Base-by-base conservation (phyloP, 441 rosid genomes). In the Adansonia gregorii region DNA sequence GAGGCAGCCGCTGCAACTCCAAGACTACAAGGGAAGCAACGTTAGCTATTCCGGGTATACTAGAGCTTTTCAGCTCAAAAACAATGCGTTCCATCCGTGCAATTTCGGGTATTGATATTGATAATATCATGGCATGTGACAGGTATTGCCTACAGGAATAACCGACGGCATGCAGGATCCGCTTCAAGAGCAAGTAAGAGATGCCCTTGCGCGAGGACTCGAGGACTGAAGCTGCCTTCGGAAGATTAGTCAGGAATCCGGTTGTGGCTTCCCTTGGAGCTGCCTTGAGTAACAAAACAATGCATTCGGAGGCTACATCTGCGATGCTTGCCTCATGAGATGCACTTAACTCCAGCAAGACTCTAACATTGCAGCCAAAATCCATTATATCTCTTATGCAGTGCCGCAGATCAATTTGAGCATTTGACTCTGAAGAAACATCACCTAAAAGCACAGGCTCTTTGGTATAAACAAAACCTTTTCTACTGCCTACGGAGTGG, bases 201-300 rank as follows among this genome's bases (percentile, higher is more conserved):
- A 31, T 73, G 56, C 83, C 84, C 82, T 75, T 89, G 41, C 72
- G 83, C 90, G 94, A 87, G 12, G 89, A 82, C 78, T 90, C 96
- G 0, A 94, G 94, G 76, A 95, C 84, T 2, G 78, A 82, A 27
- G 83, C 86, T 63, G 93, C 90, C 86, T 87, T 95, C 6, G 89
- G 80, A 82, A 95, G 97, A 85, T 91, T 92, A 76, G 98, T 90
- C 35, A 95, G 85, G 78, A 95, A 87, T 20, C 96, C 90, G 8
- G 92, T 89, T 35, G 97, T 90, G 77, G 95, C 98, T 87, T 95
- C 99, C 81, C 99, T 90, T 6, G 97, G 95, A 83, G 97, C 95
- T 20, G 89, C 97, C 91, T 87, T 93, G 75, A 94, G 88, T 56
- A 94, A 77, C 74, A 94, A 72, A 11, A 90, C 85, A 31, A 93